These are phyloP conservation scores for Tricholoma sp. DNA, from an alignment of 768 basidiomycete species.

Conservation along the genomic window DNA sequence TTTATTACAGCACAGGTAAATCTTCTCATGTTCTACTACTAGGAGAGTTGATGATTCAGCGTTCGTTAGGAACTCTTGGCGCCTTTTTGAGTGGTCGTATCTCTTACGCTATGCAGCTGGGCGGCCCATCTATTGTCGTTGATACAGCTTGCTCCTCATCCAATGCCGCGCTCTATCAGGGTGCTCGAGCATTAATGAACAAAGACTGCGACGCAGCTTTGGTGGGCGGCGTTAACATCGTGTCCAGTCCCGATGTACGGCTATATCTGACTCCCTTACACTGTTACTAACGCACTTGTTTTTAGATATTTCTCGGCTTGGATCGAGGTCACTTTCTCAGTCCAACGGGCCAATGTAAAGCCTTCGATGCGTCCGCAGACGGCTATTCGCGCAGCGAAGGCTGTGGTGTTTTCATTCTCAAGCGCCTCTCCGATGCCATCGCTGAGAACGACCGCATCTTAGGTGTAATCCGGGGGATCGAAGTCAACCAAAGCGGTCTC, in stretches of 20 bases:
- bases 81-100: conserved; percentile 70
- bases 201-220: conserved; percentile 64
- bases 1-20: conserved; percentile 67
- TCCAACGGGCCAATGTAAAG: conserved; percentile 60
- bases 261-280: neutral
- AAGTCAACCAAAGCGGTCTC: conserved; percentile 67
- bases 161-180: conserved; percentile 62
- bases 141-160: conserved; percentile 79
- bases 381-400: conserved; percentile 73
- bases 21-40: conserved; percentile 4
- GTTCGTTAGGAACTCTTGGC: conserved; percentile 50
- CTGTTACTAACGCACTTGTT: neutral
- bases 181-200: conserved; percentile 56
- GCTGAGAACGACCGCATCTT: conserved; percentile 63
- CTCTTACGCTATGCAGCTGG: conserved; percentile 61
- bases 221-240: conserved; percentile 71
- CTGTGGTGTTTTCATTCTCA: conserved; percentile 65
- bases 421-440: conserved; percentile 62
- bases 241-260: conserved; percentile 67
- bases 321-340: conserved; percentile 67
- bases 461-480: conserved; percentile 64
- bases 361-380: conserved; percentile 68
- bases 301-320: conserved; percentile 64
- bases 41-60: neutral
- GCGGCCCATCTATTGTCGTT: conserved; percentile 67